Conservation (phyloP, 164 flowering plant species). For the Berberis thunbergii region DNA sequence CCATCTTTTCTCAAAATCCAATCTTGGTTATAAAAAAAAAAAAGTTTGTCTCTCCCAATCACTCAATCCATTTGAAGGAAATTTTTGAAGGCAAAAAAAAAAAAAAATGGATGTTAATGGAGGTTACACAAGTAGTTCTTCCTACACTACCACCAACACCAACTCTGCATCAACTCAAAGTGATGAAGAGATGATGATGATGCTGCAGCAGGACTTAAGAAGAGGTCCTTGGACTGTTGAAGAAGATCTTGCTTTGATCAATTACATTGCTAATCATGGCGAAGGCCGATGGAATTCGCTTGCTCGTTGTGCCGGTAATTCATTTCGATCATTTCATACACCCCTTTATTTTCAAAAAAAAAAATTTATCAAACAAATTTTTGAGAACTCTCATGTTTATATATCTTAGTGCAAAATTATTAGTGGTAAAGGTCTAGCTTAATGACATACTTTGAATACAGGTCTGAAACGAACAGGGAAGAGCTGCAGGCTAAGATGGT, state of each 20-base stretch:
- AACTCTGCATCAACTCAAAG: slow-evolving; percentile 11
- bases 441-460: slow-evolving; percentile 14
- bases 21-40: not conserved
- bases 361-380: slow-evolving; percentile 22
- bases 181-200: slow-evolving; percentile 17
- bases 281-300: slow-evolving; percentile 75
- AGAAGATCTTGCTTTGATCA: slow-evolving; percentile 51
- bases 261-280: slow-evolving; percentile 55
- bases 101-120: slow-evolving; percentile 9
- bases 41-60: not conserved
- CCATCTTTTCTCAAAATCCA: not conserved
- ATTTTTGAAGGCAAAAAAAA: not conserved
- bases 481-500: slow-evolving; percentile 69
- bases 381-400: no score
- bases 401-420: no score
- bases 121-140: not conserved
- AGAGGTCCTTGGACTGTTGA: slow-evolving; percentile 84
- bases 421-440: no score
- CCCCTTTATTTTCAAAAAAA: not conserved
- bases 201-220: slow-evolving; percentile 22
- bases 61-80: not conserved
- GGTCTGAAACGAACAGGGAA: slow-evolving; percentile 76
- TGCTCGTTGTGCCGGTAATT: slow-evolving; percentile 44
- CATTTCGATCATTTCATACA: not conserved
- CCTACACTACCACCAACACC: no score